Conservation (phyloP, 2,329 filamentous ascomycete species). For the Orbilia quercus region DNA sequence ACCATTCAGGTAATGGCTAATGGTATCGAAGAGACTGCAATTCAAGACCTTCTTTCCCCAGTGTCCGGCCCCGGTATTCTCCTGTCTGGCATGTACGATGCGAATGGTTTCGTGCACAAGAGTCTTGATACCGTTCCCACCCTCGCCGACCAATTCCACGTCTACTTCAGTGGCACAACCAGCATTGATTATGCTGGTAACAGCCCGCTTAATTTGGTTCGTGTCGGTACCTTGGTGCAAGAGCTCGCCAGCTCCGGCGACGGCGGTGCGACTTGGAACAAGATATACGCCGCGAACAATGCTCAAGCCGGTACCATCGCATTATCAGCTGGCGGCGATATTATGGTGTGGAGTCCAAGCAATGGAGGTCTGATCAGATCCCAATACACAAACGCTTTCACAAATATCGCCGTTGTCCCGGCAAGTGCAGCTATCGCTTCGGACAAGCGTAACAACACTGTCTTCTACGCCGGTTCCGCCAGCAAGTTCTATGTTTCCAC, state of each 20-base stretch:
- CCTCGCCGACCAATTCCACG: conserved; percentile 65
- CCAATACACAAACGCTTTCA: conserved; percentile 64
- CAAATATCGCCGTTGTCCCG: conserved; percentile 65
- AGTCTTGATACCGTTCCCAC: conserved; percentile 65
- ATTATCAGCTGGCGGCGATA: conserved; percentile 68
- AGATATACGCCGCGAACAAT: conserved; percentile 66
- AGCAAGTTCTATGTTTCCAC: conserved; percentile 68
- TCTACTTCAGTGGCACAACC: conserved; percentile 65
- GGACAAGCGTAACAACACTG: conserved; percentile 68
- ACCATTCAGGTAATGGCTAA: conserved; percentile 68
- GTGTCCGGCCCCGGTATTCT: conserved; percentile 67
- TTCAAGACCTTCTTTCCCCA: conserved; percentile 67
- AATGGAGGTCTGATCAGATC: conserved; percentile 56
- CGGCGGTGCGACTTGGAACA: conserved; percentile 68
- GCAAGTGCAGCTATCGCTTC: conserved; percentile 67
- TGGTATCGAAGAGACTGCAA: conserved; percentile 69
- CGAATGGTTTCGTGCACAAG: conserved; percentile 66
- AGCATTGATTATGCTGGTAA: conserved; percentile 64
- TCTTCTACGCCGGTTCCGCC: conserved; percentile 68
- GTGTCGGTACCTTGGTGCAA: conserved; percentile 65
- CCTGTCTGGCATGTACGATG: conserved; percentile 68
- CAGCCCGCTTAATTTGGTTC: conserved; percentile 65
- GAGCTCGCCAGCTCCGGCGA: conserved; percentile 67
- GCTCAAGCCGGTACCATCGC: conserved; percentile 66
- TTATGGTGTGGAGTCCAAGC: conserved; percentile 61